Conservation (phyloP, 306 rosid genomes). For the Inga leiocalycina region DNA sequence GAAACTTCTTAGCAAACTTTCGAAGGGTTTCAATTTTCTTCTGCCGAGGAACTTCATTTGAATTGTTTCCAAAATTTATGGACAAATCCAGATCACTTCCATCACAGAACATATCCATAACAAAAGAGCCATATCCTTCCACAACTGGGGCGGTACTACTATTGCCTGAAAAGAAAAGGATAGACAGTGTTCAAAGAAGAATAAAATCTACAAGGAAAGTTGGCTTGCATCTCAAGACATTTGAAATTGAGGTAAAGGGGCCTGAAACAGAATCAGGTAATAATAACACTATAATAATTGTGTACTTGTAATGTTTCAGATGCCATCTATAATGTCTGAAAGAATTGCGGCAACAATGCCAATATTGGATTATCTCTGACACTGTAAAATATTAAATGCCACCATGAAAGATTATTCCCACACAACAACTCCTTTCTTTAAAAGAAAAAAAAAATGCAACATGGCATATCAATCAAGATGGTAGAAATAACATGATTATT, state of each 20-base stretch:
- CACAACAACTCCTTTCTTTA: not conserved
- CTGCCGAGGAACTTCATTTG: conserved; percentile 35
- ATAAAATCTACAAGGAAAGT: not conserved
- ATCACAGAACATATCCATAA: conserved; percentile 50
- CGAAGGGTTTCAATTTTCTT: conserved; percentile 40
- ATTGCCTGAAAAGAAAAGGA: conserved; percentile 39
- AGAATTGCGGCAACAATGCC: conserved; percentile 7
- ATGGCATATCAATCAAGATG: conserved; percentile 18
- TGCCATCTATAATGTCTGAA: not conserved
- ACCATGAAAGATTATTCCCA: not conserved
- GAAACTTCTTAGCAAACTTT: conserved; percentile 37
- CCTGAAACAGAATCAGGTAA: conserved; percentile 24
- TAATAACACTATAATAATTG: not conserved
- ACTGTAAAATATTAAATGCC: conserved; percentile 19
- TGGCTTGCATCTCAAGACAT: not conserved
- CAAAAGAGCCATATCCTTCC: conserved; percentile 55
- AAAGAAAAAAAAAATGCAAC: not conserved
- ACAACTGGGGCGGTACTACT: conserved; percentile 36
- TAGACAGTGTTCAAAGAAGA: conserved; percentile 21
- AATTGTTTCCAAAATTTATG: conserved; percentile 34
- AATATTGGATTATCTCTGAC: conserved; percentile 11
- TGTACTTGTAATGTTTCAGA: not conserved
- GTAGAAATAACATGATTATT: conserved; percentile 7
- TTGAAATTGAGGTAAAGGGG: conserved; percentile 10
- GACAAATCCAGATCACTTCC: conserved; percentile 55